Evolutionary conservation across 108 stramenopile species (phyloP), one percentile per base, ranked within the genome.

Genomic region (Cyclotella distinguenda): DNA sequence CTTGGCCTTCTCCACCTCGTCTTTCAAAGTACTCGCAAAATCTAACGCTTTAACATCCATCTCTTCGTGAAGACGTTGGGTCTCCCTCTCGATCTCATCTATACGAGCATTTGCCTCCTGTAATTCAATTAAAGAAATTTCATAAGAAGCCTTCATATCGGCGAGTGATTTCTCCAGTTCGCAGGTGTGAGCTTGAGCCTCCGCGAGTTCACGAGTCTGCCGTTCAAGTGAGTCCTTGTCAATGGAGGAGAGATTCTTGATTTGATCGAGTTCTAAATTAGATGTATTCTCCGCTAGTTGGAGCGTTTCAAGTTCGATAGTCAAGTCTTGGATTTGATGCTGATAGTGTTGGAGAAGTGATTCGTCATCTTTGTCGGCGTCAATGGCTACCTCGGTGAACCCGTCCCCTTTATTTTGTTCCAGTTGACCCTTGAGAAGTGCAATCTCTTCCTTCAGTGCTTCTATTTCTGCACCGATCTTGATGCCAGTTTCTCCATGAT

Each of bases 261-360:
- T 33, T 31, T 42, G 48, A 38, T 13, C 23, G 6, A 72, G 22
- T 58, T 54, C 43, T 0, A 36, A 0, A 27, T 55, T 33, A 10
- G 71, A 13, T 7, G 23, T 6, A 10, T 73, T 49, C 0, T 57
- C 21, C 25, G 59, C 36, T 19, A 11, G 19, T 31, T 65, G 63
- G 1, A 65, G 48, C 6, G 57, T 16, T 45, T 49, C 50, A 28
- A 73, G 58, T 43, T 65, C 72, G 10, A 2, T 25, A 15, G 36
- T 59, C 23, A 73, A 16, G 1, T 59, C 49, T 30, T 56, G 26
- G 50, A 66, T 66, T 36, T 73, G 64, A 8, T 33, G 30, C 43
- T 73, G 48, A 16, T 60, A 52, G 31, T 35, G 21, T 16, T 56
- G 19, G 6, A 49, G 44, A 21, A 63, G 22, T 2, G 44, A 16